Evolutionary conservation across 495 filamentous ascomycete genomes (phyloP), one percentile per base, ranked within the genome.

Genomic region (Aspergillus sparsus): DNA sequence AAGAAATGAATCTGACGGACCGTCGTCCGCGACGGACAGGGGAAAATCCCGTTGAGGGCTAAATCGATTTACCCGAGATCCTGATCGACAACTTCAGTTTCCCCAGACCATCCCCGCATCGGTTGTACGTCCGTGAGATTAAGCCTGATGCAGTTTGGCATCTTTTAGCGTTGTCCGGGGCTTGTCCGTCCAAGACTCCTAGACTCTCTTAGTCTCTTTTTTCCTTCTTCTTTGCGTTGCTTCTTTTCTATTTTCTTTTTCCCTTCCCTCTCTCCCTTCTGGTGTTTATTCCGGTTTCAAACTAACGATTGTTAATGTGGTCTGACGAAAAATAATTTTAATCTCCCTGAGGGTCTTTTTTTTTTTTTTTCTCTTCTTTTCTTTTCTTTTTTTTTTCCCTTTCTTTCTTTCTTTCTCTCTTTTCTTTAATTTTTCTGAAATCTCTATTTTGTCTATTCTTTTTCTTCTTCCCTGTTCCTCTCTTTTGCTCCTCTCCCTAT

Each of bases 81-180:
- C 53, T 36, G 39, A 57, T 36, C 32, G 33, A 36, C 15, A 41
- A 31, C 27, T 16, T 46, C 39, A 10, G 21, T 37, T 47, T 42
- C 42, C 49, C 58, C 58, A 49, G 53, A 55, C 52, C 57, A 50
- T 66, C 60, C 63, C 57, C 60, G 61, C 60, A 66, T 55, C 60
- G 64, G 53, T 41, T 58, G 60, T 13, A 54, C 37, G 32, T 60
- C 60, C 64, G 62, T 33, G n/a, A 21, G 35, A 6, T 33, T 58
- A 52, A 13, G 7, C 52, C 18, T 10, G 5, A 36, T 42, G 7
- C 50, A 51, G 55, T 42, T 16, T 45, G 47, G 44, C 18, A 6
- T 31, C 13, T n/a, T 34, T 52, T 45, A 36, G 47, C 47, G 21
- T 27, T 3, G 46, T 57, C 54, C 42, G 54, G 54, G 54, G 54